phyloP scores from a whole-genome alignment of 1,284 basidiomycete genomes.

The Coniferiporia sulphurascens region DNA sequence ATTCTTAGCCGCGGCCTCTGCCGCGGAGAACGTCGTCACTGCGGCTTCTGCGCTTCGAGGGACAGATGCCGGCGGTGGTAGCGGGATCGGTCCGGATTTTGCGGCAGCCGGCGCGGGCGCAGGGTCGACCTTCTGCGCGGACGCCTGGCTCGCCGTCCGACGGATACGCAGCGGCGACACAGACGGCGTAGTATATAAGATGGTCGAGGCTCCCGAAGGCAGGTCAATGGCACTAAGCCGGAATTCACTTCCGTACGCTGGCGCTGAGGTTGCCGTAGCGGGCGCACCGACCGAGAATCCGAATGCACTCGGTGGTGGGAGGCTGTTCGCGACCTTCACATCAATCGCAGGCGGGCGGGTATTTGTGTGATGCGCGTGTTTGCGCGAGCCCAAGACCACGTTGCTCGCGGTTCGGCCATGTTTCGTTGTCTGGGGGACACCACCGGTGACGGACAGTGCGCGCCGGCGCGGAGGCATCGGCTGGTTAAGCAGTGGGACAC shows the following conservation, averaged over 20 bases:
- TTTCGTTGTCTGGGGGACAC: not conserved
- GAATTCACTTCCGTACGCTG: not conserved
- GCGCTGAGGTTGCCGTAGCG: constrained; percentile 1
- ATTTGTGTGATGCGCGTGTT: not conserved
- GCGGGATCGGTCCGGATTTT: not conserved
- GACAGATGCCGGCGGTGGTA: not conserved
- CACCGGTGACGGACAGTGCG: not conserved
- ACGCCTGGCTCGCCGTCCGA: not conserved
- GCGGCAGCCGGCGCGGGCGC: not conserved
- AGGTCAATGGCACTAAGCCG: not conserved
- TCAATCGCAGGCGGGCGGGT: constrained; percentile 6
- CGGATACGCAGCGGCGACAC: constrained; percentile 5
- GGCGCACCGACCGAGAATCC: not conserved
- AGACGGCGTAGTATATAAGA: constrained; percentile 6
- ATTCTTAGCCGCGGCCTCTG: no score
- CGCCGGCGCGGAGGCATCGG: constrained; percentile 10
- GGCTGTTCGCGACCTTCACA: constrained; percentile 8
- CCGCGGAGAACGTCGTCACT: not conserved
- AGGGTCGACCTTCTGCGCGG: not conserved
- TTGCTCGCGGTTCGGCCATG: not conserved
- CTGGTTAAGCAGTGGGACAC: constrained; percentile 6
- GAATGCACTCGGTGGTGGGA: constrained; percentile 4
- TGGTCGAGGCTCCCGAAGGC: not conserved
- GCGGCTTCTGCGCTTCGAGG: constrained; percentile 5
- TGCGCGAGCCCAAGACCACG: no score